Evolutionary conservation across 768 basidiomycete species (phyloP), one percentile per base, ranked within the genome.

Genomic region (Sarcodon sp.): DNA sequence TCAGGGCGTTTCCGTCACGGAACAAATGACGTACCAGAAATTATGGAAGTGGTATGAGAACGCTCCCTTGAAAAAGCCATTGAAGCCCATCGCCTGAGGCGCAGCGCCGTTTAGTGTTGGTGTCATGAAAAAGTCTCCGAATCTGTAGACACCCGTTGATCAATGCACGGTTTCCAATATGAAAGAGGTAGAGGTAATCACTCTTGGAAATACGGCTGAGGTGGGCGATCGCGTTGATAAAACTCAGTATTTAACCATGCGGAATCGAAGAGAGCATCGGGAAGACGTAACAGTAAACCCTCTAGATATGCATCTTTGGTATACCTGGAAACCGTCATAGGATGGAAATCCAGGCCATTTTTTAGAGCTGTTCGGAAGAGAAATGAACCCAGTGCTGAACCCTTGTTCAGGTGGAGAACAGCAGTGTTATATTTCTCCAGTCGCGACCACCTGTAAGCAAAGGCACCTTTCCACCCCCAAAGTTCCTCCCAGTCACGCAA

Each of bases 401-500:
- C 78, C 62, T 88, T 92, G 75, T 94, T 91, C 69, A 99, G 71
- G 60, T 83, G 88, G 51, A 99, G 73, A 9, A 98, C 90, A 2
- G 96, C 93, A 10, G 94, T 98, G 70, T 98, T 97, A 64, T 97
- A 97, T 61, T 83, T 87, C 58, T 86, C 79, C 52, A 93, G 69
- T 44, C 89, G 81, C 16, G 87, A 89, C 94, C 94, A 99, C 2
- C 94, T 75, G 62, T 97, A 98, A 7, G 94, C 93, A 57, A 96
- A 99, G 13, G 92, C 91, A 35, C 93, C 93, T 56, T 83, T 80
- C 84, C 88, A 96, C 31, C 89, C 90, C 90, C 90, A 97, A 5
- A 99, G 69, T 55, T 98, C 94, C 61, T 96, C 93, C 96, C 96
- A 99, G 59, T 99, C 94, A 16, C 96, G 83, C 33, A 99, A 66